Percentiles rank a stretch among this genome's conserved stretches.
phyloP scores from a whole-genome alignment of 202 grass and related monocot species.

The Alloteropsis angusta region DNA sequence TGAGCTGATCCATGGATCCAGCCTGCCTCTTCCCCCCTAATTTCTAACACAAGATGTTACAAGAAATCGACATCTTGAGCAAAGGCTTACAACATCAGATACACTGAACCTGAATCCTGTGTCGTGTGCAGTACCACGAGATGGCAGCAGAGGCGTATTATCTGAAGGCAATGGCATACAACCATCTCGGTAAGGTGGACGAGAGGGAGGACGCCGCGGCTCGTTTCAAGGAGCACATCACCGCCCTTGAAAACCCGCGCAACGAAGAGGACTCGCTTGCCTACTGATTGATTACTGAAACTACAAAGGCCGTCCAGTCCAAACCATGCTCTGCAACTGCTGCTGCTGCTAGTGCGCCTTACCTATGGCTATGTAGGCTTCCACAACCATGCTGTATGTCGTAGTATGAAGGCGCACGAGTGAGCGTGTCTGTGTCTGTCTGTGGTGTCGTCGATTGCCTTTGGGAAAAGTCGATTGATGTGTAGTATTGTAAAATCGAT shows the following conservation, averaged over 20 bases:
- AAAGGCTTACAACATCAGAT: neutral
- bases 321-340: too few relatives aligned
- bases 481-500: too few relatives aligned
- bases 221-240: constrained; percentile 58
- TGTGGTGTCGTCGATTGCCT: too few relatives aligned
- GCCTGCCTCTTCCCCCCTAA: neutral
- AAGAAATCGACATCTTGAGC: neutral
- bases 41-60: neutral
- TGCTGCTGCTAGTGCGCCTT: too few relatives aligned
- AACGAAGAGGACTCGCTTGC: constrained; percentile 45
- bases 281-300: neutral
- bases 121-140: constrained; percentile 56
- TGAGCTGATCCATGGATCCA: constrained; percentile 12
- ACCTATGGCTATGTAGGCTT: too few relatives aligned
- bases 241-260: constrained; percentile 37
- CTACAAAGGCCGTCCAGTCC: neutral
- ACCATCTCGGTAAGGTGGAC: constrained; percentile 44
- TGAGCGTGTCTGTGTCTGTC: too few relatives aligned
- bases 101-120: neutral
- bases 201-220: constrained; percentile 67
- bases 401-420: too few relatives aligned
- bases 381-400: too few relatives aligned
- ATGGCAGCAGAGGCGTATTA: constrained; percentile 84
- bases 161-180: constrained; percentile 63
- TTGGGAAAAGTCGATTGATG: too few relatives aligned